Percentiles rank a stretch among this genome's conserved stretches.
These are phyloP conservation scores for Wickerhamomyces ciferrii DNA, from an alignment of 805 yeast species.

Conservation along the genomic window DNA sequence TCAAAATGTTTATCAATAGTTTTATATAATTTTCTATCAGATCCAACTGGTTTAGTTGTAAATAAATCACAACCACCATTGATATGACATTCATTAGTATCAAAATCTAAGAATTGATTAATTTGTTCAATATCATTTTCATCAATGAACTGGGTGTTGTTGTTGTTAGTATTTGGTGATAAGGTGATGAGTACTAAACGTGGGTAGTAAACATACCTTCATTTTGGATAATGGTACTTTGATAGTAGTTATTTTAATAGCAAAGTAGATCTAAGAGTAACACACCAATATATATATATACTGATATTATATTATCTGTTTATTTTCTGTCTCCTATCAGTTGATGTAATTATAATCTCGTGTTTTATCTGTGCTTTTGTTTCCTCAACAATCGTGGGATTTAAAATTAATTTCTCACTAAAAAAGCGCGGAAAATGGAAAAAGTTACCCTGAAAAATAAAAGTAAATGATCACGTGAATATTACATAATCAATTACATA, in stretches of 20 bases:
- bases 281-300: not conserved
- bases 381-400: not conserved
- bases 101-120: slow-evolving; percentile 79
- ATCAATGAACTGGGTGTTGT: slow-evolving; percentile 83
- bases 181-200: not conserved
- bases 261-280: too few relatives aligned
- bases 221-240: slow-evolving; percentile 1
- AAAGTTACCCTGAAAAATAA: not conserved
- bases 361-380: not conserved
- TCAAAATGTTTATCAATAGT: slow-evolving; percentile 80
- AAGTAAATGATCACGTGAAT: too few relatives aligned
- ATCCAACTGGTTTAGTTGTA: slow-evolving; percentile 88
- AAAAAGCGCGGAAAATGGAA: too few relatives aligned
- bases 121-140: slow-evolving; percentile 89
- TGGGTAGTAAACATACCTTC: not conserved
- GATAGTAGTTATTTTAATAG: too few relatives aligned
- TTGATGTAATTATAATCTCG: not conserved
- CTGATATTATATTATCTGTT: not conserved
- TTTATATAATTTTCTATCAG: slow-evolving; percentile 85
- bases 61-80: slow-evolving; percentile 90
- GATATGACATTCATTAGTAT: slow-evolving; percentile 68
- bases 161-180: slow-evolving; percentile 2
- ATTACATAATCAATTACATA: too few relatives aligned
- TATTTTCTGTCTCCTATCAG: too few relatives aligned
- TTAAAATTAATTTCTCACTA: too few relatives aligned